These are phyloP conservation scores for Sarocladiaceae sp. DNA, from an alignment of 2,329 filamentous ascomycete species.

Conservation along the genomic window DNA sequence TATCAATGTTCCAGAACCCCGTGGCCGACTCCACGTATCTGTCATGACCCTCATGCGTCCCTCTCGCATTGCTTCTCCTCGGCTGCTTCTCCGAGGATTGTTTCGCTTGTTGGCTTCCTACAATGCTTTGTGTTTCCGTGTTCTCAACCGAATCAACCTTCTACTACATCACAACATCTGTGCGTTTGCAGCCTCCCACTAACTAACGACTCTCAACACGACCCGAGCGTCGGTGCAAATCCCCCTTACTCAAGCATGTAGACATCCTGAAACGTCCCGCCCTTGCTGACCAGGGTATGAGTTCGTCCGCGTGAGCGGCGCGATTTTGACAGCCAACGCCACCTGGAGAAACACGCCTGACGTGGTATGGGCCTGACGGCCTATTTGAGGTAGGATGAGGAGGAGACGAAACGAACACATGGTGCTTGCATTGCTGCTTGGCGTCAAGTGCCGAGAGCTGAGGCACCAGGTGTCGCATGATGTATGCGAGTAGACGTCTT, in stretches of 20 bases:
- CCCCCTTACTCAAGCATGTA: too few species aligned
- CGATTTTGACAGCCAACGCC: neutral
- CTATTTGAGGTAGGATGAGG: neutral
- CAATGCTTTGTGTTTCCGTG: too few species aligned
- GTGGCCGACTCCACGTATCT: too few species aligned
- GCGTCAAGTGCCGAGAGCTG: neutral
- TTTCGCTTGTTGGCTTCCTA: neutral
- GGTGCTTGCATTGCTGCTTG: neutral
- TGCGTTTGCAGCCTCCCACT: too few species aligned
- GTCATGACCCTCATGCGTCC: too few species aligned
- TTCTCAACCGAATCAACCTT: neutral
- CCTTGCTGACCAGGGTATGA: neutral
- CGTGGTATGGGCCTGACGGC: too few species aligned
- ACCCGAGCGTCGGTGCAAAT: neutral
- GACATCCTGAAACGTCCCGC: slow-evolving; percentile 1
- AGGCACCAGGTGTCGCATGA: neutral
- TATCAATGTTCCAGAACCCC: too few species aligned
- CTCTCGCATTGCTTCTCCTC: too few species aligned
- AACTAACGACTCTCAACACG: neutral
- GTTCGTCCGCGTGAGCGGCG: neutral
- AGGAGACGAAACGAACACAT: slow-evolving; percentile 3
- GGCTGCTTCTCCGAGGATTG: slow-evolving; percentile 40
- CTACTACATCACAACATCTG: neutral
- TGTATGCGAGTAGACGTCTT: neutral
- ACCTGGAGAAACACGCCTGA: too few species aligned